Percentiles rank a stretch among this genome's conserved stretches.
Evolutionary conservation across 768 basidiomycete genomes (phyloP).

Genomic region (Tulasnella sp.): DNA sequence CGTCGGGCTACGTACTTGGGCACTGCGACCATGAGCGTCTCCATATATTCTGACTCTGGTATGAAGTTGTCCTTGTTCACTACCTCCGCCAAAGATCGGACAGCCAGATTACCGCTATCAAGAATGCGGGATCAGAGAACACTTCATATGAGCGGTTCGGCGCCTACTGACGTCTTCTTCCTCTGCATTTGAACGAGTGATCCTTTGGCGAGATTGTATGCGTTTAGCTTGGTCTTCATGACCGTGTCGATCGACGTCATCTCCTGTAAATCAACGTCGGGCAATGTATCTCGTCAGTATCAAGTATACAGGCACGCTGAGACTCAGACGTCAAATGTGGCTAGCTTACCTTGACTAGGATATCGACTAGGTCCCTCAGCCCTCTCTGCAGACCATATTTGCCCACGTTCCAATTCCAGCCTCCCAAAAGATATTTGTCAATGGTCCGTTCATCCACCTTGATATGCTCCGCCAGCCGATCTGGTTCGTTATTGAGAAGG

Average conservation of each 20-base stretch:
- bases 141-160: neutral
- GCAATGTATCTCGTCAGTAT: neutral
- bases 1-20: conserved; percentile 54
- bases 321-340: neutral
- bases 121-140: conserved; percentile 13
- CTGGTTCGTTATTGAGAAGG: conserved; percentile 76
- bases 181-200: conserved; percentile 84
- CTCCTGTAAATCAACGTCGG: conserved; percentile 48
- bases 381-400: conserved; percentile 78
- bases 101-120: conserved; percentile 83
- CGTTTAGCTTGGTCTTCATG: conserved; percentile 82
- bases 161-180: conserved; percentile 65
- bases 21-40: conserved; percentile 85
- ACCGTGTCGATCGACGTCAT: conserved; percentile 89
- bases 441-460: conserved; percentile 68
- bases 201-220: conserved; percentile 91
- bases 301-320: neutral
- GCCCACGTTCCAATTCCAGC: conserved; percentile 91
- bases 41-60: conserved; percentile 84
- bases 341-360: conserved; percentile 61
- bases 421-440: conserved; percentile 63
- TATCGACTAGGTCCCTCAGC: conserved; percentile 74
- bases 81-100: conserved; percentile 73
- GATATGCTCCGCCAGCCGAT: conserved; percentile 61
- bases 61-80: conserved; percentile 75